Evolutionary conservation across 2,329 filamentous ascomycete genomes (phyloP), one percentile per base, ranked within the genome.

Genomic region (Stachybotrys chartarum): DNA sequence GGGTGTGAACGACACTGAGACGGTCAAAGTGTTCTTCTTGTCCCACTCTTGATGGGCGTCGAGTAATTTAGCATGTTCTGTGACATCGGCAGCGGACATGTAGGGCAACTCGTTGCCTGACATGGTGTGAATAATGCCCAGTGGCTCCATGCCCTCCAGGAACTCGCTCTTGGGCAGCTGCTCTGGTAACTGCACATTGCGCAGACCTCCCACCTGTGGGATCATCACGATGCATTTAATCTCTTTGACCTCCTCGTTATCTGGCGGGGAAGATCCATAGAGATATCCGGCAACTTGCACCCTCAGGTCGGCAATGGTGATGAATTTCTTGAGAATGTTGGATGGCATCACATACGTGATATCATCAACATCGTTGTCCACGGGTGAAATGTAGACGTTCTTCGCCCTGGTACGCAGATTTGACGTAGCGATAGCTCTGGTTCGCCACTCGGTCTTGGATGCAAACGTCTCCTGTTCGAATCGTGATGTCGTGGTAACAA

Each of bases 271-370:
- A 50, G 85, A 85, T 61, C 94, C 94, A 69, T 99, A 99, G 1
- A 99, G 81, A 70, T 96, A 99, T 1, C 92, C 94, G 16, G 93
- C 92, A 52, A 99, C 92, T 73, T 99, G 94, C 14, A 97, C 92
- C 51, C 95, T 89, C 55, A 99, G 83, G 76, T 99, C 94, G 50
- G 94, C 88, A 67, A 99, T 95, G 30, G 90, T 94, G 75, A 99
- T 97, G 79, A 99, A 99, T 61, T 91, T 90, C 81, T 96, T 97
- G 65, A 99, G 82, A 51, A 99, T 87, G 71, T 99, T 99, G 83
- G 97, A 99, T 1, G 94, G 94, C 90, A 99, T 97, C 66, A 99
- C 90, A 66, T 97, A 99, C 1, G 93, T 99, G 68, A 90, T 88
- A 65, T 92, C 90, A 57, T 96, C 91, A 60, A 94, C 84, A 54